Evolutionary conservation across 306 rosid genomes (phyloP).

Genomic region (Cicer pinnatifidum): DNA sequence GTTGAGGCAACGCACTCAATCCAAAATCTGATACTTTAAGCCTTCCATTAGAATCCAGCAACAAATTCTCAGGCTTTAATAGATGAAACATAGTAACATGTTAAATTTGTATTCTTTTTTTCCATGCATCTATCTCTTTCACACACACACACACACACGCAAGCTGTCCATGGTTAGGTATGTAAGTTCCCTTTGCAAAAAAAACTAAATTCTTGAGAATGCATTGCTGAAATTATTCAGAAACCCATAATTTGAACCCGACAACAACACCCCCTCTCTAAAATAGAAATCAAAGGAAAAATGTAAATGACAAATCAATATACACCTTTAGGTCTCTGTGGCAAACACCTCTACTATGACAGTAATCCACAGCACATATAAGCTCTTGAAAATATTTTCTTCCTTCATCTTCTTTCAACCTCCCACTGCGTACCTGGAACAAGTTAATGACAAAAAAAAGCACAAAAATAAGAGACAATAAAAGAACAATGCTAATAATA

Average conservation of each 20-base stretch:
- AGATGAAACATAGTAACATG: constrained; percentile 42
- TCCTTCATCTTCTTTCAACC: constrained; percentile 93
- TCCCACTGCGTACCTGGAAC: constrained; percentile 77
- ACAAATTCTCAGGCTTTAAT: constrained; percentile 84
- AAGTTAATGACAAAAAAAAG: constrained; percentile 26
- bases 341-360: constrained; percentile 95
- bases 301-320: constrained; percentile 23
- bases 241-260: constrained; percentile 23
- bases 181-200: neutral
- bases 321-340: constrained; percentile 90
- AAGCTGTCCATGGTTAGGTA: neutral
- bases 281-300: constrained; percentile 19
- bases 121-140: neutral
- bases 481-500: constrained; percentile 25
- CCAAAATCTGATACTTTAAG: constrained; percentile 98
- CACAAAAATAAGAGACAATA: constrained; percentile 26
- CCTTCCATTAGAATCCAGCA: constrained; percentile 71
- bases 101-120: constrained; percentile 33
- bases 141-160: constrained; percentile 8
- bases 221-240: neutral
- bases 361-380: constrained; percentile 88
- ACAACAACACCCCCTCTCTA: neutral
- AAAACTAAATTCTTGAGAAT: constrained; percentile 21
- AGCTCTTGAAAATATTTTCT: constrained; percentile 95
- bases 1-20: constrained; percentile 93